Base-by-base conservation (phyloP, 73 alveolate genomes). In the Loxodes magnus region DNA sequence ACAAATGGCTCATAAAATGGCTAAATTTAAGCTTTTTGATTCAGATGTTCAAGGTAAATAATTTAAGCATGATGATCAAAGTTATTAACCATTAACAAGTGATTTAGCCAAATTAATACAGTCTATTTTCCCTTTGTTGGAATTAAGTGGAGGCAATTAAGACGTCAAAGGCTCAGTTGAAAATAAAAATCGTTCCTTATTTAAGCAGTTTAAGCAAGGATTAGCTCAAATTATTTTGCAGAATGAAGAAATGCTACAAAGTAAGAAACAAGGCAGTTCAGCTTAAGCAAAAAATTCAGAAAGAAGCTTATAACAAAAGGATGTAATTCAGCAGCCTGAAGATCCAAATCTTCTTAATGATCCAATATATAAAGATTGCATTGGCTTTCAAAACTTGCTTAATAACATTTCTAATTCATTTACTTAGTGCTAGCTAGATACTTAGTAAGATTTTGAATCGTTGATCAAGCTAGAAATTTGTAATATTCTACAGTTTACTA, bases 401-500 rank as follows among this genome's bases (percentile, higher is more conserved):
- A 19, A n/a, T n/a, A 10, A 25, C 17, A 14, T 17, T 19, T 46
- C 7, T 5, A 46, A 19, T 2, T 41, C 22, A 46, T 12, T 9
- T 24, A 20, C 59, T 7, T 46, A 25, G 16, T 9, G 27, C 5
- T 14, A 24, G 1, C 39, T 19, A 10, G 59, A 46, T 1, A 9
- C n/a, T n/a, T n/a, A 46, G 10, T 25, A 46, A 24, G 17, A 22
- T 12, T 12, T 10, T 24, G 53, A 46, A 10, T 9, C 22, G n/a
- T 25, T 37, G 27, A 46, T 46, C 7, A 46, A 46, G 17, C 28
- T 46, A 20, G 27, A 46, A 46, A 46, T 46, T 1, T 46, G 59
- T 19, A 9, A 19, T 12, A 46, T 46, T 7, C 16, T 46, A 25
- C 35, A 46, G 5, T 46, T 25, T 2, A 25, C 7, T 19, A n/a